phyloP scores from a whole-genome alignment of 2,329 filamentous ascomycete species.

The Diaporthe velutina region DNA sequence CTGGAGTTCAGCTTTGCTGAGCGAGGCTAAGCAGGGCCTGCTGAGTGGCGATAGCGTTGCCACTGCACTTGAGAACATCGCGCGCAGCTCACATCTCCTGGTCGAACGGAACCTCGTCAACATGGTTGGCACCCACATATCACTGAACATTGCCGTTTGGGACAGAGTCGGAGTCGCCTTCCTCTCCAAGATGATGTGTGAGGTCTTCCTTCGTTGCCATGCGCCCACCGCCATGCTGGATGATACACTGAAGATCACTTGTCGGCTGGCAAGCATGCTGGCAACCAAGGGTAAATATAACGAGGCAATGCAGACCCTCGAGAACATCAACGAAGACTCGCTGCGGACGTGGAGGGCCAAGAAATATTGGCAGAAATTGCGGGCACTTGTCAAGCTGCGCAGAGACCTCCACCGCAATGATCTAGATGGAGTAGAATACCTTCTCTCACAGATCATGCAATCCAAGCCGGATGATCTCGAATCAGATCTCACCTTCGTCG shows the following conservation, averaged over 20 bases:
- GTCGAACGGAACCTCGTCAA: conserved; percentile 80
- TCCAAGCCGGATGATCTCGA: conserved; percentile 64
- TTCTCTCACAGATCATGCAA: conserved; percentile 67
- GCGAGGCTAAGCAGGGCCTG: conserved; percentile 85
- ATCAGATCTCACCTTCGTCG: conserved; percentile 63
- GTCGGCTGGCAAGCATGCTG: conserved; percentile 76
- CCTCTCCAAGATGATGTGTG: conserved; percentile 71
- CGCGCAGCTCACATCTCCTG: conserved; percentile 86
- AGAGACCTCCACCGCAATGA: conserved; percentile 70
- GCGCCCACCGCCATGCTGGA: conserved; percentile 71
- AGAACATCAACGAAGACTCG: conserved; percentile 55
- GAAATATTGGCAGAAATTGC: conserved; percentile 78
- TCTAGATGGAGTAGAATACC: conserved; percentile 62
- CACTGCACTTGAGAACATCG: conserved; percentile 79
- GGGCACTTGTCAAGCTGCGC: conserved; percentile 74
- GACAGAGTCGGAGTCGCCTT: conserved; percentile 76
- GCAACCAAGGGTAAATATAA: conserved; percentile 78
- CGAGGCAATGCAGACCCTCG: conserved; percentile 72
- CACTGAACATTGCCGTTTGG: conserved; percentile 81
- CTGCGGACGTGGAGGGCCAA: conserved; percentile 82
- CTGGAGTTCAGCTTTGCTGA: conserved; percentile 85
- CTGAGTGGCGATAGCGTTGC: conserved; percentile 76
- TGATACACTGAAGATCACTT: conserved; percentile 81
- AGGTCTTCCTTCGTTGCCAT: conserved; percentile 83
- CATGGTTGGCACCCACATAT: conserved; percentile 80